Conservation (phyloP, 139 green algal genomes). For the Tetratostichococcus sp. region DNA sequence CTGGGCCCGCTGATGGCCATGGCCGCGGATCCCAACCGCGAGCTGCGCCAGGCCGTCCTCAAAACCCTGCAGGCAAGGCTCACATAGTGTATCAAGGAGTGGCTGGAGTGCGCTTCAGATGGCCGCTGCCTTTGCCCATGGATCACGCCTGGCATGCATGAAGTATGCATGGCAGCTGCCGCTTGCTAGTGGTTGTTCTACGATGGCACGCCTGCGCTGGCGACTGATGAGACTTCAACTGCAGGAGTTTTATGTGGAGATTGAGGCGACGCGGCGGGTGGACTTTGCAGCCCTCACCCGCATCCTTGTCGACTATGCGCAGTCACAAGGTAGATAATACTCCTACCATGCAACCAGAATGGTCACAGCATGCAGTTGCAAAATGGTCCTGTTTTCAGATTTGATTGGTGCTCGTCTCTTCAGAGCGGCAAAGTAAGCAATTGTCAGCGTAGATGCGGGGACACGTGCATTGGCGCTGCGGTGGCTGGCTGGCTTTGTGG, state of each 20-base stretch:
- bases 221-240: neutral
- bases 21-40: conserved; percentile 67
- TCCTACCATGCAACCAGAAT: no score
- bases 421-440: no score
- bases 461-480: conserved; percentile 77
- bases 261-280: conserved; percentile 19
- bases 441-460: conserved; percentile 54
- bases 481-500: conserved; percentile 76
- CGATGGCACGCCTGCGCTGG: no score
- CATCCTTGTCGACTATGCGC: conserved; percentile 48
- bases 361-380: no score
- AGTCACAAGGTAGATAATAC: neutral
- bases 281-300: conserved; percentile 46
- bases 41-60: conserved; percentile 59
- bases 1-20: conserved; percentile 87
- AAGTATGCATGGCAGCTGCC: no score
- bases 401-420: no score
- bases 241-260: conserved; percentile 65
- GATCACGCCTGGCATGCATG: no score
- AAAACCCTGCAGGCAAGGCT: conserved; percentile 46
- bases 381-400: no score
- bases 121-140: no score
- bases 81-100: no score
- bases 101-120: no score
- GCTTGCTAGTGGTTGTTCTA: no score